Conservation (phyloP, 2,329 filamentous ascomycete genomes). For the Pestalotiopsis sp. region DNA sequence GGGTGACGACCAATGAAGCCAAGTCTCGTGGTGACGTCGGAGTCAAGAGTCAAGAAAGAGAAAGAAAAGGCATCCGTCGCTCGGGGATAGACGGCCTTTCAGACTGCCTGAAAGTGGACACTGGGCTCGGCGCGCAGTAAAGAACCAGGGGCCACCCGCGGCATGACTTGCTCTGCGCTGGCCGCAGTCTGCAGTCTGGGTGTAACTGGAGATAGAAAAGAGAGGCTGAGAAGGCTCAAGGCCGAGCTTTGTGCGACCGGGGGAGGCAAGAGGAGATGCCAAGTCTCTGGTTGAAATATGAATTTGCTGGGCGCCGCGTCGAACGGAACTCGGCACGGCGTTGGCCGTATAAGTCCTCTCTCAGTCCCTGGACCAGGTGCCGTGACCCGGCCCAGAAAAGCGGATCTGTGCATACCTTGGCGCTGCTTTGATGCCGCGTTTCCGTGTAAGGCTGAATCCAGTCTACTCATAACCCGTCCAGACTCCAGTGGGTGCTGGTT, state of each 20-base stretch:
- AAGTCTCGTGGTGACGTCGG: neutral
- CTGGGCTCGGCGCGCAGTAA: neutral
- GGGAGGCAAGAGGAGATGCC: neutral
- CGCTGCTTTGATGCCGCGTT: neutral
- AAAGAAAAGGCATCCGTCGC: neutral
- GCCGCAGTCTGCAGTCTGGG: neutral
- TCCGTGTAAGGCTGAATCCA: slow-evolving; percentile 3
- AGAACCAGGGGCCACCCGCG: neutral
- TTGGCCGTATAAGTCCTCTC: neutral
- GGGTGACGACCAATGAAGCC: neutral
- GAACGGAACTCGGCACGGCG: slow-evolving; percentile 6
- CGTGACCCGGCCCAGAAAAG: neutral
- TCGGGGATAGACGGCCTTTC: neutral
- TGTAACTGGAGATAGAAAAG: neutral
- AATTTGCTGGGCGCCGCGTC: neutral
- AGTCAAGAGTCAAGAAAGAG: neutral
- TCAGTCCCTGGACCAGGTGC: neutral
- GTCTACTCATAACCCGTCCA: neutral
- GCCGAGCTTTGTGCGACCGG: neutral
- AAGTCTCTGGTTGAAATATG: neutral
- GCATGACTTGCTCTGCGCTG: neutral
- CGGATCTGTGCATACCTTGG: neutral
- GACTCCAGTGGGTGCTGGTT: neutral
- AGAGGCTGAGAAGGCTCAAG: neutral
- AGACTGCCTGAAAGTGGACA: neutral